A percentile compares a stretch with the other conserved stretches of the same genome.
Evolutionary conservation across 2,329 filamentous ascomycete genomes (phyloP).

Genomic region (Metarhizium album): DNA sequence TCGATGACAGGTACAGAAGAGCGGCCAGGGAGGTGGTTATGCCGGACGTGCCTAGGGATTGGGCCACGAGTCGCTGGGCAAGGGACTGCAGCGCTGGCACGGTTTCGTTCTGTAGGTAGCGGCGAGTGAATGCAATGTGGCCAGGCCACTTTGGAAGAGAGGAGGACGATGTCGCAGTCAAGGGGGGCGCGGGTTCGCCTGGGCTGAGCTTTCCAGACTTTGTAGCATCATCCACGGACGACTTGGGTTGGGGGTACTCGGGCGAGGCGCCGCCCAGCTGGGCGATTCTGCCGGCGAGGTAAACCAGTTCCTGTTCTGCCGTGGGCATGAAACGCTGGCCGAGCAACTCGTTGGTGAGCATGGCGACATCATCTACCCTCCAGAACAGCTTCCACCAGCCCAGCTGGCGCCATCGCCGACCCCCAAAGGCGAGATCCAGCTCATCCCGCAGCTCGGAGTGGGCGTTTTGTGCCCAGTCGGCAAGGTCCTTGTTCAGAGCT

Average conservation of each 20-base stretch:
- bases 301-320: constrained; percentile 74
- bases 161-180: constrained; percentile 12
- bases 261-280: constrained; percentile 27
- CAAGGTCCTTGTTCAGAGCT: constrained; percentile 49
- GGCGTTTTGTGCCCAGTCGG: constrained; percentile 65
- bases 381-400: constrained; percentile 94
- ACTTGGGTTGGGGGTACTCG: constrained; percentile 26
- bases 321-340: constrained; percentile 64
- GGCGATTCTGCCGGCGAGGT: constrained; percentile 65
- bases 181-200: constrained; percentile 15
- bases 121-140: constrained; percentile 62
- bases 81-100: constrained; percentile 62
- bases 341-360: constrained; percentile 72
- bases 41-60: constrained; percentile 63
- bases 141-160: constrained; percentile 52
- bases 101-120: constrained; percentile 53
- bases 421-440: constrained; percentile 65
- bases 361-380: constrained; percentile 83
- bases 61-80: constrained; percentile 63
- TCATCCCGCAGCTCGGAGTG: constrained; percentile 76
- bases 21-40: constrained; percentile 44
- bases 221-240: constrained; percentile 7
- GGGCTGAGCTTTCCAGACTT: constrained; percentile 14
- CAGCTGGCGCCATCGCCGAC: constrained; percentile 67
- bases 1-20: constrained; percentile 45